Evolutionary conservation across 148 eudicot genomes (phyloP), one percentile per base, ranked within the genome.

Genomic region (Linanthus parryae): DNA sequence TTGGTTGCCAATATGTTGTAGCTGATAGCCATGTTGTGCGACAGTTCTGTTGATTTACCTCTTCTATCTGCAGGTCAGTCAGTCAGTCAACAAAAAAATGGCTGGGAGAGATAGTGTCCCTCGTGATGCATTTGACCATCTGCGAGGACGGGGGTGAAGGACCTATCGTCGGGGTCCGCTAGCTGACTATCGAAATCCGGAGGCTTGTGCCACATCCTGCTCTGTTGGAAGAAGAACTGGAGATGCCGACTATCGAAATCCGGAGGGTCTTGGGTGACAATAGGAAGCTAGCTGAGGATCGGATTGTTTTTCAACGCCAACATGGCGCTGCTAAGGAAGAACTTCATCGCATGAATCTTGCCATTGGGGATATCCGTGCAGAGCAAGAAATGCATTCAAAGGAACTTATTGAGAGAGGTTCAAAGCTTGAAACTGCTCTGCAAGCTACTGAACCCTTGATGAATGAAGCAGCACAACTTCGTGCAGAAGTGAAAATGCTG

Each of bases 181-280:
- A 57, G 67, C 73, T 23, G 66, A n/a, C n/a, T n/a, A n/a, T n/a
- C n/a, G n/a, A n/a, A n/a, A n/a, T n/a, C n/a, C n/a, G n/a, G n/a
- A n/a, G 82, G 39, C 75, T 66, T 1, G 36, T 73, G 55, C 92
- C 77, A 50, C 85, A 85, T 65, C 97, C 94, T 62, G 90, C 84
- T 39, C 12, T 89, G 27, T 63, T 89, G 63, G 94, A 84, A 76
- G 97, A 89, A 63, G 97, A 89, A 62, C 79, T 89, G 62, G 87
- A 85, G 68, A 70, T 82, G 39, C 87, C 73, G 35, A 87, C 77
- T 63, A 66, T 48, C 41, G 97, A 81, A 62, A 76, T 89, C 56
- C 78, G 80, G 27, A 82, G 84, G 72, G 78, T 89, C 21, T 59
- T 85, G 61, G 84, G 58, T 48, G 97, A 89, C 54, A 82, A 89